A percentile compares a stretch with the other conserved stretches of the same genome.
phyloP scores from a whole-genome alignment of 306 rosid genomes.

The Vigna trinervia region DNA sequence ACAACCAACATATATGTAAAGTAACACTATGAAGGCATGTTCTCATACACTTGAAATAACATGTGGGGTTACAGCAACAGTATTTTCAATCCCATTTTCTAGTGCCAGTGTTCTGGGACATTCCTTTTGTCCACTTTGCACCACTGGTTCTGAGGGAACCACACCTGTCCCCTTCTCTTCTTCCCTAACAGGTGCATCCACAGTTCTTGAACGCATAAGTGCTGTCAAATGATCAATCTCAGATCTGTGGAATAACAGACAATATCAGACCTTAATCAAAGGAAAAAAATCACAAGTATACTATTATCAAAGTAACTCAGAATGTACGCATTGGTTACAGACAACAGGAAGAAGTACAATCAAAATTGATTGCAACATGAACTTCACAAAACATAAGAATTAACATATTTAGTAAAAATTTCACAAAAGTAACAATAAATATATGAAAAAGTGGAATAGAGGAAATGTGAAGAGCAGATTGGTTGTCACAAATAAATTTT shows the following conservation, averaged over 20 bases:
- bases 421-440: conserved; percentile 1
- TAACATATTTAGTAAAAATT: background rate
- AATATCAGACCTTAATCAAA: conserved; percentile 10
- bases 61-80: conserved; percentile 53
- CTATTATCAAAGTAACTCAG: background rate
- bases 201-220: conserved; percentile 77
- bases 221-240: conserved; percentile 90
- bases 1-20: conserved; percentile 17
- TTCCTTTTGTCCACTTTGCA: conserved; percentile 49
- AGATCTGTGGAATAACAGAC: conserved; percentile 60
- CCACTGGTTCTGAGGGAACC: conserved; percentile 48
- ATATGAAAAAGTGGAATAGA: background rate
- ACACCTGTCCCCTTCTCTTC: conserved; percentile 55
- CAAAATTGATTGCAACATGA: background rate
- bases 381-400: background rate
- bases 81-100: conserved; percentile 54
- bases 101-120: conserved; percentile 45
- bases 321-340: background rate
- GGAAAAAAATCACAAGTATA: background rate
- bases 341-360: conserved; percentile 23
- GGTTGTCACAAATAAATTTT: background rate
- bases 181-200: conserved; percentile 55
- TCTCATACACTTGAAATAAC: conserved; percentile 62
- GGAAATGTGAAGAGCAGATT: background rate
- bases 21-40: conserved; percentile 9